Percentiles rank a stretch among this genome's conserved stretches.
Conservation (phyloP, 1,139 yeast species). For the Suhomyces coccinellae region DNA sequence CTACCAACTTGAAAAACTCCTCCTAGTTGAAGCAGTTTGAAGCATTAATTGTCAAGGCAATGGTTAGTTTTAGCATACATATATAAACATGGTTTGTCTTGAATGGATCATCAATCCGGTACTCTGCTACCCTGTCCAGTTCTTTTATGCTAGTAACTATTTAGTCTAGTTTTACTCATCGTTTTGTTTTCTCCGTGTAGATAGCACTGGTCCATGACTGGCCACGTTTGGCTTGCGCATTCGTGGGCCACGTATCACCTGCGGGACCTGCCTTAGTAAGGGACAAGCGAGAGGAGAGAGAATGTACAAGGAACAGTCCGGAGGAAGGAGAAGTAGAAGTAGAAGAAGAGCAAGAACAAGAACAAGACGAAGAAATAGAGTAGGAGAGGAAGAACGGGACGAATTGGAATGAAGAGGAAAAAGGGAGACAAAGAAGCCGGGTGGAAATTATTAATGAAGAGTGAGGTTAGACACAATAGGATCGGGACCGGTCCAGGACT, state of each 20-base stretch:
- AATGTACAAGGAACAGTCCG: background rate
- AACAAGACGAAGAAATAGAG: no score
- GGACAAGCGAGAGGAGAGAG: background rate
- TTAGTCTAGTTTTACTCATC: conserved; percentile 10
- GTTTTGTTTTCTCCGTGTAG: conserved; percentile 7
- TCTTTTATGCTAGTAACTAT: conserved; percentile 11
- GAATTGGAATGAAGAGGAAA: background rate
- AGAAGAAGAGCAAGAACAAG: no score
- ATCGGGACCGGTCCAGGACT: no score
- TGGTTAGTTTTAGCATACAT: conserved; percentile 14
- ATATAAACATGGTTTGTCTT: conserved; percentile 11
- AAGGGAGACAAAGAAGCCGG: no score
- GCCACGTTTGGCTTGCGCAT: background rate
- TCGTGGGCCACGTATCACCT: background rate
- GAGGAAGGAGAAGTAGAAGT: no score
- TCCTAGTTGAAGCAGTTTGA: conserved; percentile 14
- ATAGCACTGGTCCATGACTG: background rate
- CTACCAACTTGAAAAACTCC: conserved; percentile 77
- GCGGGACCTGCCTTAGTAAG: background rate
- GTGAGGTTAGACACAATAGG: no score
- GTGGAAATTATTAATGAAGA: no score
- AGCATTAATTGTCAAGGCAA: conserved; percentile 9
- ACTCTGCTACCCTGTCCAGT: conserved; percentile 9
- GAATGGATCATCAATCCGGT: conserved; percentile 8
- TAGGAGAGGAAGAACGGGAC: background rate